Evolutionary conservation across 176 grass and related monocot genomes (phyloP).

Genomic region (Carex scoparia): DNA sequence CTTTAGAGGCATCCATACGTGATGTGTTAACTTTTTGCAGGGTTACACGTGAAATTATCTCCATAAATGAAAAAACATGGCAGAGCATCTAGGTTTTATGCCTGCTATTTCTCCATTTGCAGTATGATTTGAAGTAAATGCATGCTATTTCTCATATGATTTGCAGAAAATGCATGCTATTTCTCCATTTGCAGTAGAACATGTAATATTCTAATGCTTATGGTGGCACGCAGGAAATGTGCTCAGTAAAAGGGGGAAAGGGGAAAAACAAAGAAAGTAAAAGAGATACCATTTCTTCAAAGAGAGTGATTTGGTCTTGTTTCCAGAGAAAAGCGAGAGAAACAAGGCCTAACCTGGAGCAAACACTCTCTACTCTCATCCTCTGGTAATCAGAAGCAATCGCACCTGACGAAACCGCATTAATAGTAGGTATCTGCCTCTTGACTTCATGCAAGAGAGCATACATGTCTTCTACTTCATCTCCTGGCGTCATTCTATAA

Average conservation of each 20-base stretch:
- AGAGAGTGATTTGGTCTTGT: conserved; percentile 82
- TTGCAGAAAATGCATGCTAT: background rate
- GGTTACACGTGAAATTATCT: background rate
- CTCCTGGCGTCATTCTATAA: conserved; percentile 60
- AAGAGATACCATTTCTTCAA: conserved; percentile 77
- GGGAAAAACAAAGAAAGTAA: background rate
- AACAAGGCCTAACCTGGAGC: conserved; percentile 73
- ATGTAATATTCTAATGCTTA: conserved; percentile 1
- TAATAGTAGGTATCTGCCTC: conserved; percentile 52
- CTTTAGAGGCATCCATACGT: background rate
- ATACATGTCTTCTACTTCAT: conserved; percentile 93
- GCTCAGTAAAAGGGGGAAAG: background rate
- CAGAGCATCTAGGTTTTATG: background rate
- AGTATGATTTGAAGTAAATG: background rate
- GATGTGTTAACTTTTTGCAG: background rate
- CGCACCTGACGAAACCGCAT: conserved; percentile 70
- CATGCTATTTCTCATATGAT: background rate
- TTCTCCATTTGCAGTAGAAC: background rate
- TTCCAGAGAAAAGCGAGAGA: conserved; percentile 89
- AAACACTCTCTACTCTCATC: conserved; percentile 80
- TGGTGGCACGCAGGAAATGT: background rate
- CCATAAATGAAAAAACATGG: background rate
- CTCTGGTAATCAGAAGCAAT: conserved; percentile 96
- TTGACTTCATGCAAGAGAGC: conserved; percentile 68
- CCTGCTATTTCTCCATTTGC: background rate